Evolutionary conservation across 306 rosid species (phyloP).

Genomic region (Senna siamea): DNA sequence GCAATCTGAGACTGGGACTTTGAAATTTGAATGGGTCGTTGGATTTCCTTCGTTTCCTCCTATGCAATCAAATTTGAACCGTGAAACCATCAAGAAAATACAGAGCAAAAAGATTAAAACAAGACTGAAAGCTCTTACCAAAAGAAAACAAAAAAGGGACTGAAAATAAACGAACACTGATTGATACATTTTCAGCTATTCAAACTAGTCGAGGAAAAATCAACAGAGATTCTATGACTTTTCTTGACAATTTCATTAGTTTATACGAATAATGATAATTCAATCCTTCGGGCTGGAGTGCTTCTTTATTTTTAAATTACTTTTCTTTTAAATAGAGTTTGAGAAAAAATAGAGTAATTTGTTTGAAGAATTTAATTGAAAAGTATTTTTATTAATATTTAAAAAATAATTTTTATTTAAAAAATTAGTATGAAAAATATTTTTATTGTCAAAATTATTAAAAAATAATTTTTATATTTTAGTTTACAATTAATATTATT

Average conservation of each 20-base stretch:
- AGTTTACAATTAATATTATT: too few relatives aligned
- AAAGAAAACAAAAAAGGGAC: not conserved
- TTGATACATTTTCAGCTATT: not conserved
- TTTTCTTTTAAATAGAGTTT: too few relatives aligned
- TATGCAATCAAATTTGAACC: not conserved
- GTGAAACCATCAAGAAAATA: not conserved
- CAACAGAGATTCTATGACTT: not conserved
- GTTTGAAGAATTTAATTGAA: too few relatives aligned
- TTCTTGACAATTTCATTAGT: not conserved
- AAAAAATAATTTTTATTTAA: too few relatives aligned
- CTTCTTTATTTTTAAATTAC: too few relatives aligned
- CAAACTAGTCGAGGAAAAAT: not conserved
- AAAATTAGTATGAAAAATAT: too few relatives aligned
- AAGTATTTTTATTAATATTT: too few relatives aligned
- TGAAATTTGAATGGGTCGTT: conserved; percentile 7
- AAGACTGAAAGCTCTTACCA: too few relatives aligned
- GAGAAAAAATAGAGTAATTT: too few relatives aligned
- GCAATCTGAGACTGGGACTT: conserved; percentile 11
- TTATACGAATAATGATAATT: not conserved
- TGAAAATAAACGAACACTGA: not conserved
- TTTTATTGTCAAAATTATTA: too few relatives aligned
- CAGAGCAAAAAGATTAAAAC: not conserved
- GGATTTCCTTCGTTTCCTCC: not conserved
- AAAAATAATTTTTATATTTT: too few relatives aligned
- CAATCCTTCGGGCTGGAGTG: too few relatives aligned